phyloP scores from a whole-genome alignment of 2,329 filamentous ascomycete genomes.

The Beauveria scarabaeidicola region DNA sequence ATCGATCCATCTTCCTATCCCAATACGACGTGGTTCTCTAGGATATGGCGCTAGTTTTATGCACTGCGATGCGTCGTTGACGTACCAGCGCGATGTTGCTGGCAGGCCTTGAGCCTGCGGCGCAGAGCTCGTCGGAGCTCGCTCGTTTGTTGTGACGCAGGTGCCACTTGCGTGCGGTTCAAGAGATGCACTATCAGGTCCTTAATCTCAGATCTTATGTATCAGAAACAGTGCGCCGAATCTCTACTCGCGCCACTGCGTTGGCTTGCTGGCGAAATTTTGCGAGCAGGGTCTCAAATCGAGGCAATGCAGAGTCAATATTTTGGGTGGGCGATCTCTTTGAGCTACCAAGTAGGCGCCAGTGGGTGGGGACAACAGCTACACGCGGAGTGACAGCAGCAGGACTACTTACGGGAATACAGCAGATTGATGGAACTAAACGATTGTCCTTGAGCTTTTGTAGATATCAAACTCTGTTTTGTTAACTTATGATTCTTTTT shows the following conservation, averaged over 20 bases:
- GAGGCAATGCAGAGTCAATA: neutral
- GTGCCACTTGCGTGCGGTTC: neutral
- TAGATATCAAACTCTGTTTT: no score
- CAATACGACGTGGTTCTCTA: neutral
- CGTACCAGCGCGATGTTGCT: slow-evolving; percentile 1
- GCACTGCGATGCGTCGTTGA: neutral
- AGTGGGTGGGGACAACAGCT: neutral
- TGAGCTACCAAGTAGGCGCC: neutral
- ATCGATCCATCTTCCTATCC: neutral
- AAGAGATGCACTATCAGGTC: neutral
- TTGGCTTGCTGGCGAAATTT: neutral
- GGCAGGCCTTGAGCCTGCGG: neutral
- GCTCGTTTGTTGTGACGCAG: neutral
- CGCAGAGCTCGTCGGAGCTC: neutral
- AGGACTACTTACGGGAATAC: neutral
- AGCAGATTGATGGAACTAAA: no score
- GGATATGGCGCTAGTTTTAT: neutral
- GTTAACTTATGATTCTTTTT: no score
- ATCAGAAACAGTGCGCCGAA: neutral
- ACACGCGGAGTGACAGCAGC: neutral
- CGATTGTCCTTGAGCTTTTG: no score
- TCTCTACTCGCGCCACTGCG: neutral
- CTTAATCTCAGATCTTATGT: neutral
- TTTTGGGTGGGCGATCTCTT: slow-evolving; percentile 1
- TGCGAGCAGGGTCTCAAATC: no score